A percentile compares a stretch with the other conserved stretches of the same genome.
These are phyloP conservation scores for Astragalus glycyphyllos DNA, from an alignment of 306 rosid genomes.

Conservation along the genomic window DNA sequence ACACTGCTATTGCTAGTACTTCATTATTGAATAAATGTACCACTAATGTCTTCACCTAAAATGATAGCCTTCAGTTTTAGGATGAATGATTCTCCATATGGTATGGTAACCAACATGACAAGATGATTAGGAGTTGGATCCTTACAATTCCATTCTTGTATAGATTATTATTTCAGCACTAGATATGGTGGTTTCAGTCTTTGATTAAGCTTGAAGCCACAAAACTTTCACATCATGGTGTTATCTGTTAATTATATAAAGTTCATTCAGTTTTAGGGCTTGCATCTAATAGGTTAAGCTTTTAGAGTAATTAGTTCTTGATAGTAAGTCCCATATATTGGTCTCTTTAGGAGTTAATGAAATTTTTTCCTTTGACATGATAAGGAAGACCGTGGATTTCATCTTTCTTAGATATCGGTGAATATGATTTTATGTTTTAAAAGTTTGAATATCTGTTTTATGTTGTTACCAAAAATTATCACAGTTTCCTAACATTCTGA, in stretches of 20 bases:
- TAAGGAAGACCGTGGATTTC: not conserved
- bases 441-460: not conserved
- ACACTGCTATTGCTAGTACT: not conserved
- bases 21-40: conserved; percentile 3
- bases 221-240: not conserved
- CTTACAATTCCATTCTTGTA: conserved; percentile 20
- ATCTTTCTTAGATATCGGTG: not conserved
- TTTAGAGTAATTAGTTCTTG: not conserved
- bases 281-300: not conserved
- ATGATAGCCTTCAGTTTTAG: not conserved
- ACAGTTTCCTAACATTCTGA: not conserved
- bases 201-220: not conserved
- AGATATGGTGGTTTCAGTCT: conserved; percentile 7
- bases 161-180: not conserved
- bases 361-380: not conserved
- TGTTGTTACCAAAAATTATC: not conserved
- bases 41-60: not conserved
- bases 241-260: conserved; percentile 15
- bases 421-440: not conserved
- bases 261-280: not conserved
- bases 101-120: conserved; percentile 14
- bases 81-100: not conserved
- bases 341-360: conserved; percentile 3
- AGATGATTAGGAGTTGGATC: conserved; percentile 13
- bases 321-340: conserved; percentile 11